Percentiles rank a stretch among this genome's conserved stretches.
These are phyloP conservation scores for Phytophthora fragariaefolia DNA, from an alignment of 352 stramenopile genomes.

Conservation along the genomic window DNA sequence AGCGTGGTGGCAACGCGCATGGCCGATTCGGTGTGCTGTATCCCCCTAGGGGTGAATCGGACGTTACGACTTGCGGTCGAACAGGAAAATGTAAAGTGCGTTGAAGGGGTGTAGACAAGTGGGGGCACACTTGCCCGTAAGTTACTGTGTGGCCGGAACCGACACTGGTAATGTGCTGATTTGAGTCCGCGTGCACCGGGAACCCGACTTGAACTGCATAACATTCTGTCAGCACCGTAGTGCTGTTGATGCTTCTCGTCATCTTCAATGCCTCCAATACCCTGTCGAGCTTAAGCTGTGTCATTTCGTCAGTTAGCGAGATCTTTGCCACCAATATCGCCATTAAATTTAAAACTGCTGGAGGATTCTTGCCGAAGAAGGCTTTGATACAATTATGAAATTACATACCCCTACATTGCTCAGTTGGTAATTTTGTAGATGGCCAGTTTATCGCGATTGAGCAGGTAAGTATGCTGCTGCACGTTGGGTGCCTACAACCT, in stretches of 20 bases:
- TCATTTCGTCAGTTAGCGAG: not conserved
- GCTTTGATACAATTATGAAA: no score
- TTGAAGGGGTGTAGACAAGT: constrained; percentile 12
- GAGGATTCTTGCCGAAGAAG: no score
- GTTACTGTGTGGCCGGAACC: constrained; percentile 13
- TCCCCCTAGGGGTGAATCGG: not conserved
- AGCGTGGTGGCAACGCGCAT: constrained; percentile 11
- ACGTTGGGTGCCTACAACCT: not conserved
- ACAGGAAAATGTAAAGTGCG: constrained; percentile 35
- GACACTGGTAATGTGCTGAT: constrained; percentile 18
- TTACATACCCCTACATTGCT: not conserved
- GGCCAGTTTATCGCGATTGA: not conserved
- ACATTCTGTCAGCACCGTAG: not conserved
- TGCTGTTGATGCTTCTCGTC: not conserved
- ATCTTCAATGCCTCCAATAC: not conserved
- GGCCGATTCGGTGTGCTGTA: not conserved
- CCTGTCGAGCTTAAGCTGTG: not conserved
- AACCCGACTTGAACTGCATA: constrained; percentile 2
- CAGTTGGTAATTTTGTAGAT: not conserved
- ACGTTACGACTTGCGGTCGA: constrained; percentile 3
- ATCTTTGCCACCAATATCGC: no score
- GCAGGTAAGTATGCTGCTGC: not conserved
- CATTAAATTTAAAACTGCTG: no score
- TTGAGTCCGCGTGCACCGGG: constrained; percentile 9
- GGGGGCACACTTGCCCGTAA: not conserved